These are phyloP conservation scores for Cyberlindnera petersonii DNA, from an alignment of 805 yeast species.

Conservation along the genomic window DNA sequence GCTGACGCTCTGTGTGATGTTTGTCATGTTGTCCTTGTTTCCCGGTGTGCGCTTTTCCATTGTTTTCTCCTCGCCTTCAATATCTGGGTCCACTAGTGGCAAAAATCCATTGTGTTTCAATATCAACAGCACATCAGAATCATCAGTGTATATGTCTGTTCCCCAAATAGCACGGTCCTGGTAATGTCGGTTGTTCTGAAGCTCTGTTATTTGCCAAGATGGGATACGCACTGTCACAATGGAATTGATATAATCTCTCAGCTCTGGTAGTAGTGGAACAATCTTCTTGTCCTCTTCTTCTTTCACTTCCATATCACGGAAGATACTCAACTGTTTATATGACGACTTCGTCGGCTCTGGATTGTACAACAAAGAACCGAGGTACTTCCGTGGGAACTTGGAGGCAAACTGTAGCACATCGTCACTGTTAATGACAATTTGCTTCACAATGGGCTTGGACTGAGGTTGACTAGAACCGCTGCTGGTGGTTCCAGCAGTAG, in stretches of 20 bases:
- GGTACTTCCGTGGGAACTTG: conserved; percentile 40
- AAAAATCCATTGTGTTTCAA: conserved; percentile 73
- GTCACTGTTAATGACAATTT: conserved; percentile 33
- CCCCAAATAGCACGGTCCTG: conserved; percentile 68
- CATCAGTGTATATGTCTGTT: conserved; percentile 88
- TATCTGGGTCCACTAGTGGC: conserved; percentile 31
- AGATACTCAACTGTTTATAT: conserved; percentile 18
- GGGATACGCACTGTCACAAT: conserved; percentile 30
- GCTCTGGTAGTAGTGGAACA: conserved; percentile 30
- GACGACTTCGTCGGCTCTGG: conserved; percentile 49
- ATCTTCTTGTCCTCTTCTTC: conserved; percentile 10
- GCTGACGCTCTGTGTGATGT: conserved; percentile 29
- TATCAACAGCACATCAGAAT: conserved; percentile 75
- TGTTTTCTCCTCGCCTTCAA: conserved; percentile 17
- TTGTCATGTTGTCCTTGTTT: conserved; percentile 31
- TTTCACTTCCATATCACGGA: conserved; percentile 2
- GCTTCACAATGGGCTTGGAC: background rate
- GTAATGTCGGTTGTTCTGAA: conserved; percentile 24
- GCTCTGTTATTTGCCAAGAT: conserved; percentile 24
- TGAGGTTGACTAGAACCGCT: background rate
- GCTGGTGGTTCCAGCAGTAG: background rate
- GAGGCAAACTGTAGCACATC: conserved; percentile 39
- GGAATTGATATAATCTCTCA: conserved; percentile 40
- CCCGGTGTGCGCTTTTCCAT: conserved; percentile 38
- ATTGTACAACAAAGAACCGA: conserved; percentile 57